Base-by-base conservation (phyloP, 2,329 filamentous ascomycete genomes). In the Diaporthe sp. region DNA sequence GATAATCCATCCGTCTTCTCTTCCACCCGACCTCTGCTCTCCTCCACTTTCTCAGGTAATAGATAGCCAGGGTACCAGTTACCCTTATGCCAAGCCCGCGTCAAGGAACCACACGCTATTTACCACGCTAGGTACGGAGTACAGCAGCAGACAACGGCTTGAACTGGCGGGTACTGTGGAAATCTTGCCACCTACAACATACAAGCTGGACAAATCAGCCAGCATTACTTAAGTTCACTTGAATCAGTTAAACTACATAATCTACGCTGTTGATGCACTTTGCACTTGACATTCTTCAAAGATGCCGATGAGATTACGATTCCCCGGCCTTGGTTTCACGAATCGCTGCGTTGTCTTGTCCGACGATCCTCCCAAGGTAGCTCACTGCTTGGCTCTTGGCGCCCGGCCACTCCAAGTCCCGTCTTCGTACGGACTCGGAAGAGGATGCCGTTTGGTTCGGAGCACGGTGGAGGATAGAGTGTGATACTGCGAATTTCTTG, bases 281-380 rank as follows among this genome's bases (percentile, higher is more conserved):
- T 15, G n/a, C n/a, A 55, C 65, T 34, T 22, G 49, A 39, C 28
- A 13, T 34, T 39, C 34, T 13, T 31, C 28, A n/a, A 22, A 67
- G 28, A 51, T 39, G 34, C 44, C 44, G 34, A 51, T 34, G 65
- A 53, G 31, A 53, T 68, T 25, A 68, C 31, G 28, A 42, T 69
- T 55, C 15, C 31, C 49, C 15, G 65, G 49, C 65, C 19, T 25
- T 39, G 28, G 65, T 68, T 53, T 68, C 65, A 68, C 65, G 65
- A 68, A 68, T 68, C 65, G 65, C 65, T 68, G 31, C 46, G 65
- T 22, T 15, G 65, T 69, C 65, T 69, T 69, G 65, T 69, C 65
- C 65, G 65, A 53, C 49, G 65, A 69, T 69, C 65, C 37, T 42
- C 49, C 49, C 37, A 53, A 34, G 65, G 65, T 42, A 69, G 65